A percentile compares a stretch with the other conserved stretches of the same genome.
These are phyloP conservation scores for Rhypophila decipiens DNA, from an alignment of 495 filamentous ascomycete genomes.

Conservation along the genomic window DNA sequence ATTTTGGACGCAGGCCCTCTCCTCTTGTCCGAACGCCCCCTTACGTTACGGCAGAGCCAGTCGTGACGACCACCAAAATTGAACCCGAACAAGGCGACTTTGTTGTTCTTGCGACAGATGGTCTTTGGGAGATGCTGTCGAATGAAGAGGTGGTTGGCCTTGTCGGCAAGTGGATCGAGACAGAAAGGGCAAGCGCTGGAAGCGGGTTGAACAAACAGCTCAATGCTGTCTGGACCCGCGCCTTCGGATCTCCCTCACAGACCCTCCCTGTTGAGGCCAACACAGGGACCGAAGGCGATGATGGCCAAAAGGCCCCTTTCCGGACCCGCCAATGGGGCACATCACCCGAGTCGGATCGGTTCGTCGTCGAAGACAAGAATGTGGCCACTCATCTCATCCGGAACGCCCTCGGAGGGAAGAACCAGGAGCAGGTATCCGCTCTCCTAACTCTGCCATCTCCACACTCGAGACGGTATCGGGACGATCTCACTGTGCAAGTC, in stretches of 20 bases:
- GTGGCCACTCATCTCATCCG: constrained; percentile 91
- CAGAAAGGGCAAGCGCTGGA: constrained; percentile 33
- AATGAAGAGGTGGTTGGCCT: constrained; percentile 97
- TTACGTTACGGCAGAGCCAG: constrained; percentile 94
- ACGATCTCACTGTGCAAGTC: constrained; percentile 95
- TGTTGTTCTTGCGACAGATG: constrained; percentile 92
- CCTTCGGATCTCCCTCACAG: constrained; percentile 46
- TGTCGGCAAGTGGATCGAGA: constrained; percentile 93
- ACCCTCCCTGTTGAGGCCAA: constrained; percentile 45
- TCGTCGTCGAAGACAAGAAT: constrained; percentile 93
- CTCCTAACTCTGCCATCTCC: constrained; percentile 87
- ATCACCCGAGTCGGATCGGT: constrained; percentile 61
- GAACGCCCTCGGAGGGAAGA: constrained; percentile 91
- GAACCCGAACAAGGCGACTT: constrained; percentile 90
- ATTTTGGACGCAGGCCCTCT: constrained; percentile 73
- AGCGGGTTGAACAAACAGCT: constrained; percentile 31
- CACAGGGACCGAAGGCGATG: constrained; percentile 30
- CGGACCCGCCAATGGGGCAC: constrained; percentile 81
- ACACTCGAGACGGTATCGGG: constrained; percentile 82
- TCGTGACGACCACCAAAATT: constrained; percentile 92
- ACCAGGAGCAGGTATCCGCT: constrained; percentile 90
- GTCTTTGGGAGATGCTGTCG: constrained; percentile 98
- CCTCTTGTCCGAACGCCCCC: constrained; percentile 81
- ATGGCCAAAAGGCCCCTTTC: constrained; percentile 65
- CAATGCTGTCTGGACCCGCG: constrained; percentile 47